Percentiles rank a stretch among this genome's conserved stretches.
phyloP scores from a whole-genome alignment of 2,329 filamentous ascomycete genomes.

The Fusarium staphyleae region DNA sequence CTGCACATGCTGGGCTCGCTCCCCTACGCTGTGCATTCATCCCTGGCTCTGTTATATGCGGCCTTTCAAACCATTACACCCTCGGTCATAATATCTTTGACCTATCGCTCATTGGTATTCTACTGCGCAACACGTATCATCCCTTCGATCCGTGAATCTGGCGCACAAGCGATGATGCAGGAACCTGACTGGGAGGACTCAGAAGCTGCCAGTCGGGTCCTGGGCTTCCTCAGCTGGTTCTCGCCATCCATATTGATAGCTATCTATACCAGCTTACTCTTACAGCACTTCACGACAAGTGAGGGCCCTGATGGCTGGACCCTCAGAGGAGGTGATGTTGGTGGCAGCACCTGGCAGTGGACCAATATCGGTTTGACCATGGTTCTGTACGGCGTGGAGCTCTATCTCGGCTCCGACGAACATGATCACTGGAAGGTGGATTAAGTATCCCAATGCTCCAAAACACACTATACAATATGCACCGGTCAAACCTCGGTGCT shows the following conservation, averaged over 20 bases:
- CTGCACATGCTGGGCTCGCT: constrained; percentile 82
- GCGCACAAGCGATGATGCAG: constrained; percentile 81
- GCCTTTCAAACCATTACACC: constrained; percentile 96
- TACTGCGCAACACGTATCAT: constrained; percentile 97
- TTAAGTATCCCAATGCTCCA: constrained; percentile 54
- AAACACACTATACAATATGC: neutral
- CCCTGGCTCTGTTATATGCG: constrained; percentile 84
- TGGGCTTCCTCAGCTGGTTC: constrained; percentile 91
- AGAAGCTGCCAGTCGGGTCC: constrained; percentile 79
- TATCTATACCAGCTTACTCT: constrained; percentile 92
- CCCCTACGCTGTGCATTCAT: constrained; percentile 83
- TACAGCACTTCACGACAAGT: constrained; percentile 91
- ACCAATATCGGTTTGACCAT: constrained; percentile 90
- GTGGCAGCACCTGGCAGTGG: constrained; percentile 92
- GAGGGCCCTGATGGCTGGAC: constrained; percentile 81
- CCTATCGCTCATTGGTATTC: constrained; percentile 92
- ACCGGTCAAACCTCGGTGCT: constrained; percentile 1
- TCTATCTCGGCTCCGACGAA: constrained; percentile 85
- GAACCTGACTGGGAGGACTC: constrained; percentile 86
- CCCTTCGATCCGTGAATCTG: constrained; percentile 86
- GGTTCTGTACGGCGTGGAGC: constrained; percentile 86
- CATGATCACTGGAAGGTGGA: constrained; percentile 96
- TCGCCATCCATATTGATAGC: constrained; percentile 93
- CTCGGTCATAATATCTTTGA: constrained; percentile 92
- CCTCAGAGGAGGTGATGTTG: constrained; percentile 77